phyloP scores from a whole-genome alignment of 306 rosid species.

The Prunus davidiana region DNA sequence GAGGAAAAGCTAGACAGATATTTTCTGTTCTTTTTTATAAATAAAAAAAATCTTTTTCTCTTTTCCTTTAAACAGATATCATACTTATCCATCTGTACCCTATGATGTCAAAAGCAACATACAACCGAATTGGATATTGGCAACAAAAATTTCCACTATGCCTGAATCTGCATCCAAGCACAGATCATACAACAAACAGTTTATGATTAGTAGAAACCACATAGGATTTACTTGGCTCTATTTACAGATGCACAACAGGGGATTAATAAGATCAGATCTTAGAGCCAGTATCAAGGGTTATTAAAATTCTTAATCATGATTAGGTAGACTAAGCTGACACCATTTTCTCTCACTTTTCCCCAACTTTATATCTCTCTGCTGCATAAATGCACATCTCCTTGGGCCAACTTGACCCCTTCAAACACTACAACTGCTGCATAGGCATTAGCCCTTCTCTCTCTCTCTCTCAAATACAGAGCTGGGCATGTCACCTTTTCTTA shows the following conservation, averaged over 20 bases:
- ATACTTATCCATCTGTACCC: constrained; percentile 27
- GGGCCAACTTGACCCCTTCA: constrained; percentile 14
- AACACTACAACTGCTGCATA: constrained; percentile 16
- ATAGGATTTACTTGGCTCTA: constrained; percentile 14
- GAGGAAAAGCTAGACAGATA: not conserved
- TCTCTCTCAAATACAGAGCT: not conserved
- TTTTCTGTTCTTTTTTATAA: not conserved
- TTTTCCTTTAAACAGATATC: constrained; percentile 2
- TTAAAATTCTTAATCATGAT: constrained; percentile 22
- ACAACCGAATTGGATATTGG: constrained; percentile 36
- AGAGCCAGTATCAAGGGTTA: constrained; percentile 9
- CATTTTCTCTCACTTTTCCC: not conserved
- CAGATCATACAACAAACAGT: not conserved
- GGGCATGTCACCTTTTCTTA: not conserved
- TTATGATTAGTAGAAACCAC: constrained; percentile 29
- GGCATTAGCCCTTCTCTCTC: not conserved
- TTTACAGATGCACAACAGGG: constrained; percentile 17
- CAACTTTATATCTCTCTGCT: constrained; percentile 2
- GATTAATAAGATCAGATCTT: constrained; percentile 21
- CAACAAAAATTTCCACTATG: constrained; percentile 42
- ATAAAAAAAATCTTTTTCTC: not conserved
- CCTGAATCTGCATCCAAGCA: constrained; percentile 18
- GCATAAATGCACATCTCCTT: not conserved
- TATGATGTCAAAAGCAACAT: constrained; percentile 40
- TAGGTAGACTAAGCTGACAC: constrained; percentile 29